These are phyloP conservation scores for Phalaenopsis equestris DNA, from an alignment of 106 monocot genomes.

Conservation along the genomic window DNA sequence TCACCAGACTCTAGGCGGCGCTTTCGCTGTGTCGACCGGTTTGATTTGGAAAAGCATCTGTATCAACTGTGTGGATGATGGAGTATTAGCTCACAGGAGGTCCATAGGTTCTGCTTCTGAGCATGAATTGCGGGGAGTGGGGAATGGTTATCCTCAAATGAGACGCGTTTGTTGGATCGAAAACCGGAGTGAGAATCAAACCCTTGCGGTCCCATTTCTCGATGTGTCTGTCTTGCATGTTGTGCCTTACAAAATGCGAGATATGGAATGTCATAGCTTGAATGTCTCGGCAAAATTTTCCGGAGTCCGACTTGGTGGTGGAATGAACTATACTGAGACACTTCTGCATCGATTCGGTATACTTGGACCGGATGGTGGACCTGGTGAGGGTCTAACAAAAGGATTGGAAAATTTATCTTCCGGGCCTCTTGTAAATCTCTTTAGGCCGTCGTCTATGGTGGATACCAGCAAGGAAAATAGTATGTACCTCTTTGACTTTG, in stretches of 20 bases:
- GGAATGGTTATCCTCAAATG: conserved; percentile 54
- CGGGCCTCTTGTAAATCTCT: conserved; percentile 84
- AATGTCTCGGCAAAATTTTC: conserved; percentile 50
- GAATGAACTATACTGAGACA: conserved; percentile 89
- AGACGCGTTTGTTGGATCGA: conserved; percentile 91
- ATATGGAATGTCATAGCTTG: conserved; percentile 84
- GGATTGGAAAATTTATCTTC: conserved; percentile 77
- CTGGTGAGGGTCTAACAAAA: conserved; percentile 73
- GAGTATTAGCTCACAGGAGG: conserved; percentile 21
- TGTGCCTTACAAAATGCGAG: conserved; percentile 66
- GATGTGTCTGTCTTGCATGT: conserved; percentile 65
- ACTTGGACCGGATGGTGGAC: conserved; percentile 86
- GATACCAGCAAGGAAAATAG: conserved; percentile 27
- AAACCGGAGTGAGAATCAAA: conserved; percentile 16
- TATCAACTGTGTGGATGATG: conserved; percentile 70
- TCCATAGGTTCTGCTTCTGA: conserved; percentile 10
- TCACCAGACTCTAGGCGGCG: conserved; percentile 82
- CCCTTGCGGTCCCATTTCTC: conserved; percentile 48
- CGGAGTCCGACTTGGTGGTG: conserved; percentile 91
- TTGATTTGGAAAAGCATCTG: conserved; percentile 59
- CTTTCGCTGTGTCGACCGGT: conserved; percentile 84
- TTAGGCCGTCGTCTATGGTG: conserved; percentile 48
- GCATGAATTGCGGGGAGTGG: conserved; percentile 13
- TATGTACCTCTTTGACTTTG: conserved; percentile 14
- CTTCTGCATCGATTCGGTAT: conserved; percentile 92